Evolutionary conservation across 1,139 yeast species (phyloP), one percentile per base, ranked within the genome.

Genomic region (Scheffersomyces segobiensis): DNA sequence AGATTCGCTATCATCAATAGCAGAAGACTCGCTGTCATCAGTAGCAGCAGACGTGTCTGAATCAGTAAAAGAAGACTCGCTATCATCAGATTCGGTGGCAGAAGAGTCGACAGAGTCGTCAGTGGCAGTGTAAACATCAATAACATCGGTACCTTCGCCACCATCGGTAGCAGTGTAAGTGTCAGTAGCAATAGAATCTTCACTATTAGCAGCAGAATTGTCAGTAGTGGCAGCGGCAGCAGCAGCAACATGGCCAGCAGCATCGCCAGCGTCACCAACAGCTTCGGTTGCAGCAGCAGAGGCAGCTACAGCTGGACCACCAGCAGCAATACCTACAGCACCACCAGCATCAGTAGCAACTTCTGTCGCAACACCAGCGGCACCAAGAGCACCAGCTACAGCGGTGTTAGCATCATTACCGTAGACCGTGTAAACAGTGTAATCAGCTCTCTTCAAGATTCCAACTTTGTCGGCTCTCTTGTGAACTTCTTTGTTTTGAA

Each of bases 151-250:
- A 39, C 70, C 58, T 61, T 83, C 82, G 22, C 76, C 71, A 55
- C 70, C 62, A 63, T 82, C 82, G 56, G 84, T 82, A 54, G 77
- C 53, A n/a, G 55, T 56, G 42, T 71, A 59, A 73, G 62, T 52
- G 18, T 66, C 68, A 56, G 62, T 60, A 55, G 61, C 68, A 47
- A 67, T 52, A 49, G 64, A 57, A 22, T 67, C 56, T 49, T 65
- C 59, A 47, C 50, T 54, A 59, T 53, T 24, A 63, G 57, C 56
- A 66, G 61, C 56, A 54, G 86, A 78, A 32, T 32, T 12, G 42
- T 32, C 42, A 32, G 42, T 52, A 26, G 56, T 49, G 24, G 50
- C 47, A 48, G 22, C 53, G 5, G 17, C 46, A 14, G 24, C 14
- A 10, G 50, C 50, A 18, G 20, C 50, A 17, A 12, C 14, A n/a